phyloP scores from a whole-genome alignment of 495 filamentous ascomycete species.

The Astrothelium macrocarpum region DNA sequence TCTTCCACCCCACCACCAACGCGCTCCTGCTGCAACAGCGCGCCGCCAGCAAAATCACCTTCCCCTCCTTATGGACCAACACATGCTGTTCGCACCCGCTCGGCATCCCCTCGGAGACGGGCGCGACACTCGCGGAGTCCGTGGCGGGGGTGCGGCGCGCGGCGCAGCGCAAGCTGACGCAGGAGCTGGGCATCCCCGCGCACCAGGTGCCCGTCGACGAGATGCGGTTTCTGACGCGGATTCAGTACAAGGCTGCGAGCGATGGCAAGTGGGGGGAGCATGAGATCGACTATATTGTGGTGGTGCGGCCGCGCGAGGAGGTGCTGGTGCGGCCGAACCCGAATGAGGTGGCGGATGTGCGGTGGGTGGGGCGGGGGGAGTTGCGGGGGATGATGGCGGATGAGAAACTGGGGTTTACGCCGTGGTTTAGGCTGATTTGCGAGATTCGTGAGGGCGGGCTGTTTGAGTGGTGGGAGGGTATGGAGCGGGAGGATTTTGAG shows the following conservation, averaged over 20 bases:
- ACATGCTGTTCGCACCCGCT: constrained; percentile 98
- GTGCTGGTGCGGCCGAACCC: constrained; percentile 69
- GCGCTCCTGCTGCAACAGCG: constrained; percentile 91
- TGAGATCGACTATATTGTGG: constrained; percentile 98
- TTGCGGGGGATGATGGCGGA: constrained; percentile 80
- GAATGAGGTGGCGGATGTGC: constrained; percentile 79
- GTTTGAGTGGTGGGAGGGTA: constrained; percentile 94
- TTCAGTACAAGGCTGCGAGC: constrained; percentile 96
- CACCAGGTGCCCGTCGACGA: constrained; percentile 85
- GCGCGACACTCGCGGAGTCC: constrained; percentile 68
- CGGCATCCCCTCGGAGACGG: constrained; percentile 83
- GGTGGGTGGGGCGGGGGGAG: constrained; percentile 73
- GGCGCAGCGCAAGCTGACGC: constrained; percentile 82
- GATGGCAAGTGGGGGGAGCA: constrained; percentile 98
- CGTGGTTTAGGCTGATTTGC: constrained; percentile 99
- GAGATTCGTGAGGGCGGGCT: constrained; percentile 95
- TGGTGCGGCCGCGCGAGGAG: constrained; percentile 73
- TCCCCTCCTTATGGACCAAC: constrained; percentile 99
- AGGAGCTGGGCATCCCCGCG: constrained; percentile 87
- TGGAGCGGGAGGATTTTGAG: constrained; percentile 51
- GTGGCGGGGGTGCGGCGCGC: constrained; percentile 80
- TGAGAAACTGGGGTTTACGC: constrained; percentile 73
- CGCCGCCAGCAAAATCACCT: constrained; percentile 96
- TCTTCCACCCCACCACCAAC: constrained; percentile 74
- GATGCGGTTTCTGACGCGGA: constrained; percentile 89